Conservation (phyloP, 2,329 filamentous ascomycete species). For the Ophiostoma triangulosporum region DNA sequence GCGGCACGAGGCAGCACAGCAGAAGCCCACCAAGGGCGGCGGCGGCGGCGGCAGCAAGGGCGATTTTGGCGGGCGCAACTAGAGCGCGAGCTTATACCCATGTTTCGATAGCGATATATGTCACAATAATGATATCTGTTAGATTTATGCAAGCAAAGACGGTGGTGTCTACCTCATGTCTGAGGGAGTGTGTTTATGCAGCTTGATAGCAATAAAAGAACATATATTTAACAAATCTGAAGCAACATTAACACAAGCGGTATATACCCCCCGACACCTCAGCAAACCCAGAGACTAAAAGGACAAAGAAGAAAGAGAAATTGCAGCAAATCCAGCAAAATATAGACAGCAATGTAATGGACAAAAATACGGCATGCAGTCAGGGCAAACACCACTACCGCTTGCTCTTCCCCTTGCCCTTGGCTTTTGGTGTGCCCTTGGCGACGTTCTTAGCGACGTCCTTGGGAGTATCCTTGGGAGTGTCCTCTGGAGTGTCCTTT, state of each 20-base stretch:
- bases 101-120: neutral
- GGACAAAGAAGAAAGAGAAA: neutral
- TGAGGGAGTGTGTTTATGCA: no score
- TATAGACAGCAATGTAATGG: neutral
- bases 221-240: no score
- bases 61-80: neutral
- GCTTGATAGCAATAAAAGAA: no score
- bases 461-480: slow-evolving; percentile 14
- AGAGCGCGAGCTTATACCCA: neutral
- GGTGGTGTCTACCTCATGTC: no score
- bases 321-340: slow-evolving; percentile 1
- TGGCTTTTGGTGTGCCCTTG: slow-evolving; percentile 13
- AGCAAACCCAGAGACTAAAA: neutral
- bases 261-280: neutral
- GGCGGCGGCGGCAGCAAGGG: neutral
- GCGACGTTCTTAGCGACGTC: slow-evolving; percentile 14
- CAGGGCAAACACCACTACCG: slow-evolving; percentile 2
- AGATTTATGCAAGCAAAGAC: no score
- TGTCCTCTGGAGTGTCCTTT: slow-evolving; percentile 13
- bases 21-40: slow-evolving; percentile 40
- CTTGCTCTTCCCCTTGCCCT: slow-evolving; percentile 15
- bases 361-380: no score
- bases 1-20: slow-evolving; percentile 83
- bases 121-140: no score
- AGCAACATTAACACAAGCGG: no score